Percentiles rank a stretch among this genome's conserved stretches.
phyloP scores from a whole-genome alignment of 2,329 filamentous ascomycete species.

The Chalara sp. region DNA sequence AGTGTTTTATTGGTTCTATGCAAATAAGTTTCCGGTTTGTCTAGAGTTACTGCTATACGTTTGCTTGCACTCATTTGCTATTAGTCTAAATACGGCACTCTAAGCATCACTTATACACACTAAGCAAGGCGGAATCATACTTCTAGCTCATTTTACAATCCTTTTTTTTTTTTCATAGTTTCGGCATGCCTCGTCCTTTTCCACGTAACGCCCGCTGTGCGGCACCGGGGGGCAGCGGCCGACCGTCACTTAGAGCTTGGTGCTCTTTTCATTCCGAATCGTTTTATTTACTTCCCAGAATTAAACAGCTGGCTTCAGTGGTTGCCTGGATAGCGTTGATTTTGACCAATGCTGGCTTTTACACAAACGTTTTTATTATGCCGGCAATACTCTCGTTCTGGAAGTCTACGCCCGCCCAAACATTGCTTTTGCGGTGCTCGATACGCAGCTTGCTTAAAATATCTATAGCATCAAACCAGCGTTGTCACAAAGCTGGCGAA shows the following conservation, averaged over 20 bases:
- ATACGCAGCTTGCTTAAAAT: constrained; percentile 94
- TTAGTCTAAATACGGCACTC: too few relatives aligned
- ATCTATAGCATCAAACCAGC: constrained; percentile 97
- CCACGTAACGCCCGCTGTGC: constrained; percentile 83
- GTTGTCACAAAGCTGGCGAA: constrained; percentile 95
- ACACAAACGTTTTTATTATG: constrained; percentile 93
- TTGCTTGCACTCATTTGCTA: too few relatives aligned
- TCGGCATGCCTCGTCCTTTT: constrained; percentile 75
- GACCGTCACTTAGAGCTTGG: constrained; percentile 72
- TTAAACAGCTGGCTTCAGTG: constrained; percentile 90
- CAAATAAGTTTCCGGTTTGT: too few relatives aligned
- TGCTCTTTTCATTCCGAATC: constrained; percentile 94
- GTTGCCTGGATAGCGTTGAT: constrained; percentile 95
- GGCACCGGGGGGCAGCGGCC: constrained; percentile 70
- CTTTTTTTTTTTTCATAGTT: too few relatives aligned
- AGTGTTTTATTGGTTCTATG: too few relatives aligned
- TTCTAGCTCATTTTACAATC: too few relatives aligned
- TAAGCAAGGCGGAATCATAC: too few relatives aligned
- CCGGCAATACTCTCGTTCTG: constrained; percentile 83
- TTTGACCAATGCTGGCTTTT: constrained; percentile 95
- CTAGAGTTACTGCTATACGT: too few relatives aligned
- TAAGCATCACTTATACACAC: too few relatives aligned
- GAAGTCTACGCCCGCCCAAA: constrained; percentile 96
- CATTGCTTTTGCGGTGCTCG: constrained; percentile 87
- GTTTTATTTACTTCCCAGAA: constrained; percentile 96